Evolutionary conservation across 176 grass and related monocot genomes (phyloP).

Genomic region (Bolboschoenus planiculmis): DNA sequence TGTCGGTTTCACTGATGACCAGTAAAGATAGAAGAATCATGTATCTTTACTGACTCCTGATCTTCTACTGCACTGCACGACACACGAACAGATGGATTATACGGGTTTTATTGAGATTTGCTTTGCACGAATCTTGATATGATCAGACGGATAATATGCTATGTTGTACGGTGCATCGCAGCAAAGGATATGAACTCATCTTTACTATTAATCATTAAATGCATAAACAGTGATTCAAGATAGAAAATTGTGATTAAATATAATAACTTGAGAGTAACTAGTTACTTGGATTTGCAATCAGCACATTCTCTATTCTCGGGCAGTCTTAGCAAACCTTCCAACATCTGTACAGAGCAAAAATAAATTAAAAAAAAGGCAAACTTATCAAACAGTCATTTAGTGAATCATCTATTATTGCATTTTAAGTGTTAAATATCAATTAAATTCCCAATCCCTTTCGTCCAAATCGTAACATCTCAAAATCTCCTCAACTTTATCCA

Average conservation of each 20-base stretch:
- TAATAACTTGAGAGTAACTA: slow-evolving; percentile 8
- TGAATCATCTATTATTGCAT: neutral
- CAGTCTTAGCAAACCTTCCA: slow-evolving; percentile 66
- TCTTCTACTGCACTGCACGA: no score
- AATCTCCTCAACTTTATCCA: neutral
- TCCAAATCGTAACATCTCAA: neutral
- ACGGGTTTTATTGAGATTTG: no score
- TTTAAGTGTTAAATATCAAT: neutral
- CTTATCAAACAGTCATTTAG: neutral
- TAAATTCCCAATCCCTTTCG: neutral
- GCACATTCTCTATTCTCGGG: slow-evolving; percentile 93
- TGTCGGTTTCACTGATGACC: neutral
- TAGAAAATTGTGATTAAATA: neutral
- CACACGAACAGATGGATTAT: no score
- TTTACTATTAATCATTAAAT: neutral
- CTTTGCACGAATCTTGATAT: no score
- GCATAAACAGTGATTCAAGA: neutral
- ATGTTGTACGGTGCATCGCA: no score
- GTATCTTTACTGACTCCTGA: no score
- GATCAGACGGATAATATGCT: no score
- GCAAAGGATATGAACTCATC: neutral
- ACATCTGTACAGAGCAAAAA: slow-evolving; percentile 42
- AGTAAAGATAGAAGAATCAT: neutral
- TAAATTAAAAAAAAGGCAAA: neutral
- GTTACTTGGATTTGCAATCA: slow-evolving; percentile 97